phyloP scores from a whole-genome alignment of 345 rosid species.

The Syzygium grande region DNA sequence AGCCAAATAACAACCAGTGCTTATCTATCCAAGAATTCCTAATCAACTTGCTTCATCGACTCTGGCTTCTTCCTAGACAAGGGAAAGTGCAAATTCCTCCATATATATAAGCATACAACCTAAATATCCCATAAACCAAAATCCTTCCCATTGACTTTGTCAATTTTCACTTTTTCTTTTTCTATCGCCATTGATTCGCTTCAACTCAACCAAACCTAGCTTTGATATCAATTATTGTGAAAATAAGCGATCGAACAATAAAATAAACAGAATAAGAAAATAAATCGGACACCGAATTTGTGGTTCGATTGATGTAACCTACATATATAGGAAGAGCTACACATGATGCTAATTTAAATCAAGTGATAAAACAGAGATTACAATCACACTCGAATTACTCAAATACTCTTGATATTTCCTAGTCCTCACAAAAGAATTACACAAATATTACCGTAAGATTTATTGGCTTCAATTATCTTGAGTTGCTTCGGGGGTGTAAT shows the following conservation, averaged over 20 bases:
- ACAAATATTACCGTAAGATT: not conserved
- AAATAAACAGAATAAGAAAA: not conserved
- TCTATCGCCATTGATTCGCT: fast-evolving
- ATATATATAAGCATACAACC: not conserved
- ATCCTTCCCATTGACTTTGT: not conserved
- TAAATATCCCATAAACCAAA: not conserved
- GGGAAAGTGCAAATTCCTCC: no score
- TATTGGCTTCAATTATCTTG: not conserved
- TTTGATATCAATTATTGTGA: not conserved
- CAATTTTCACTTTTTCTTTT: not conserved
- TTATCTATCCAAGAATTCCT: no score
- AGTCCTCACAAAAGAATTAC: not conserved
- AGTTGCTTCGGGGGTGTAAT: not conserved
- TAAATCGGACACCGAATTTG: not conserved
- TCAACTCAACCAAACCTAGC: not conserved
- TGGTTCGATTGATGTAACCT: fast-evolving
- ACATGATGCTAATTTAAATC: not conserved
- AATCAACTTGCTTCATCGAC: no score
- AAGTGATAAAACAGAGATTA: not conserved
- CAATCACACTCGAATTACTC: not conserved
- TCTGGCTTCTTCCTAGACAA: no score
- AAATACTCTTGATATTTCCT: not conserved
- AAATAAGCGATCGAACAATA: not conserved
- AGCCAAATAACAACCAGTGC: no score
- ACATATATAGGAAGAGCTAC: not conserved